Base-by-base conservation (phyloP, 139 green algal genomes). In the Pseudopediastrum boryanum region DNA sequence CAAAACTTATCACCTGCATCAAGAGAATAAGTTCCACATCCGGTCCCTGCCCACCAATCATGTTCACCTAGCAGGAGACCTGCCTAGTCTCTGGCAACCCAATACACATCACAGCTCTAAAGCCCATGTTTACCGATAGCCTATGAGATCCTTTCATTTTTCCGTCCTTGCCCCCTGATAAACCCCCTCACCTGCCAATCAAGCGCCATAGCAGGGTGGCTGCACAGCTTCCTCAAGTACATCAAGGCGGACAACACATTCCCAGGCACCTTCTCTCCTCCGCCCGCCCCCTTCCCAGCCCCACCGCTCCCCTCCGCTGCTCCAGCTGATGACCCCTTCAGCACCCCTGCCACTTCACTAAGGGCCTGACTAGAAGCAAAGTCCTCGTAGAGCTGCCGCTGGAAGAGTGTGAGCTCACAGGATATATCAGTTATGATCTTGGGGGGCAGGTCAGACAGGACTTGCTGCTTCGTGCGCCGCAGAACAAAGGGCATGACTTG, bases 401-500 rank as follows among this genome's bases (percentile, higher is more conserved):
- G 96, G 63, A 99, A 83, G 10, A 88, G 85, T 0, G 83, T 91
- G 2, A 97, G 85, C n/a, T 96, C 88, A 58, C 91, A 94, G 42
- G 92, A 90, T 27, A 99, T 82, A 81, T 98, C 96, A 54, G 84
- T 86, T 19, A 99, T 87, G 70, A 97, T 98, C 85, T 99, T 99
- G 77, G 95, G 96, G 0, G 96, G 96, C 75, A 99, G 86, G 81
- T 98, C 95, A 9, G 88, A 83, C 29, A 99, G 86, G 59, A 98
- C 95, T 68, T 96, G 86, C n/a, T 95, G 94, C 87, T 99, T 99
- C 71, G 95, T 99, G 36, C 95, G 88, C 21, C 96, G 83, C 79
- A 99, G 84, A 4, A 99, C 81, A 80, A 99, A 99, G 0, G 96
- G 96, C 89, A 94, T 97, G 59, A 99, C 86, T 80, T 94, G 90